A percentile compares a stretch with the other conserved stretches of the same genome.
These are phyloP conservation scores for Volvox carteri DNA, from an alignment of 163 green algal species.

Conservation along the genomic window DNA sequence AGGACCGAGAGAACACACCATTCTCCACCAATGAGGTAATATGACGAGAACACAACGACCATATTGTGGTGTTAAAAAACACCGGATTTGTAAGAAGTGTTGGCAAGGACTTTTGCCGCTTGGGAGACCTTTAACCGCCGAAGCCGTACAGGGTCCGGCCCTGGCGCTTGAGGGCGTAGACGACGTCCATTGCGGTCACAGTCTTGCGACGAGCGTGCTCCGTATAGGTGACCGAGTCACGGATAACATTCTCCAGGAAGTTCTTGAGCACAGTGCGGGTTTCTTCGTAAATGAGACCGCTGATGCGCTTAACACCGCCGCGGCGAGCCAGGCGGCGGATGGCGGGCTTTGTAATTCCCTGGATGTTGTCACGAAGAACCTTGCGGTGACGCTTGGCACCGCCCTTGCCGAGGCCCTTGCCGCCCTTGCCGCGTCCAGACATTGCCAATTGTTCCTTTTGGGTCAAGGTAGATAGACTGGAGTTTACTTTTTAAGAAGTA, in stretches of 20 bases:
- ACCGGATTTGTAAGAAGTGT: no score
- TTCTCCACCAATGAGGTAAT: no score
- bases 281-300: conserved; percentile 95
- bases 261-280: conserved; percentile 93
- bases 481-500: background rate
- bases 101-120: background rate
- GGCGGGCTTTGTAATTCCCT: conserved; percentile 94
- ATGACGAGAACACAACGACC: no score
- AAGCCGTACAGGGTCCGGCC: conserved; percentile 97
- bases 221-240: conserved; percentile 94
- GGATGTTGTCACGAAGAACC: conserved; percentile 97
- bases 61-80: no score
- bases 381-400: conserved; percentile 96
- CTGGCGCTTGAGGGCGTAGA: conserved; percentile 96
- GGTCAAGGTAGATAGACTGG: no score
- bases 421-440: conserved; percentile 86
- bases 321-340: conserved; percentile 89
- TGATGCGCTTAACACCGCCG: conserved; percentile 92
- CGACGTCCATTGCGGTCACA: conserved; percentile 87
- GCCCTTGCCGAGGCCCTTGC: conserved; percentile 96
- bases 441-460: no score
- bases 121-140: conserved; percentile 68
- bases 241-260: conserved; percentile 98
- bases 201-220: conserved; percentile 91
- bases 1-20: no score